Percentiles rank a stretch among this genome's conserved stretches.
Conservation (phyloP, 2,329 filamentous ascomycete genomes). For the Orbilia brochopaga region DNA sequence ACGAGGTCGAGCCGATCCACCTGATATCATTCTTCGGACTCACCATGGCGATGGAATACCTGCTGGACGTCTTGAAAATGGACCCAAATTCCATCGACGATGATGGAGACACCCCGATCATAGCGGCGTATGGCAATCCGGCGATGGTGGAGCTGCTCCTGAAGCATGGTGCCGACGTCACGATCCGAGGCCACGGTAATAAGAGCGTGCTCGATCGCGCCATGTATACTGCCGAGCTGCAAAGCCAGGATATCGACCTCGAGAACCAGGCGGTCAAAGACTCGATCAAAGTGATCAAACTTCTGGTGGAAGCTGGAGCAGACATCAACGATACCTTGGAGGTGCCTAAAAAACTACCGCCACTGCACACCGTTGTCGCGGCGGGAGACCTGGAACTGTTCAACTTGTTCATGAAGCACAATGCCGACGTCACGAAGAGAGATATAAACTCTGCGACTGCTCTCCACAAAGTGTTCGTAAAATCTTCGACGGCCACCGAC, state of each 20-base stretch:
- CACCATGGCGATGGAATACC: conserved; percentile 30
- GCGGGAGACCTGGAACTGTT: conserved; percentile 32
- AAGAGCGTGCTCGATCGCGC: conserved; percentile 25
- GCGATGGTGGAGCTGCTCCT: conserved; percentile 29
- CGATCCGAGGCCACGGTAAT: background rate
- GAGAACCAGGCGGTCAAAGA: conserved; percentile 14
- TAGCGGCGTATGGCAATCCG: conserved; percentile 14
- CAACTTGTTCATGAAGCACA: conserved; percentile 36
- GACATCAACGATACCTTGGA: conserved; percentile 28
- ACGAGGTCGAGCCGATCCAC: conserved; percentile 16
- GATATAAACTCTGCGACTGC: conserved; percentile 22
- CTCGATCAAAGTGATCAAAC: conserved; percentile 16
- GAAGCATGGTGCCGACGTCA: conserved; percentile 27
- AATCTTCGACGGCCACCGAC: conserved; percentile 18
- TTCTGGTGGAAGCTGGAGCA: conserved; percentile 33
- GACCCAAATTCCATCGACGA: conserved; percentile 21
- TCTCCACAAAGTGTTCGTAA: conserved; percentile 26
- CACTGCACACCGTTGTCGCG: conserved; percentile 22
- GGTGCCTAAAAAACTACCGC: conserved; percentile 30
- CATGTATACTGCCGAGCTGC: conserved; percentile 16
- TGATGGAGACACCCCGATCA: conserved; percentile 23
- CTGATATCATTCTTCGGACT: conserved; percentile 23
- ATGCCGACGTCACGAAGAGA: conserved; percentile 11
- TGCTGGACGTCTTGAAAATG: conserved; percentile 15
- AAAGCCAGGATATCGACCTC: conserved; percentile 26